Base-by-base conservation (phyloP, 345 rosid genomes). In the Euphorbia peplus region DNA sequence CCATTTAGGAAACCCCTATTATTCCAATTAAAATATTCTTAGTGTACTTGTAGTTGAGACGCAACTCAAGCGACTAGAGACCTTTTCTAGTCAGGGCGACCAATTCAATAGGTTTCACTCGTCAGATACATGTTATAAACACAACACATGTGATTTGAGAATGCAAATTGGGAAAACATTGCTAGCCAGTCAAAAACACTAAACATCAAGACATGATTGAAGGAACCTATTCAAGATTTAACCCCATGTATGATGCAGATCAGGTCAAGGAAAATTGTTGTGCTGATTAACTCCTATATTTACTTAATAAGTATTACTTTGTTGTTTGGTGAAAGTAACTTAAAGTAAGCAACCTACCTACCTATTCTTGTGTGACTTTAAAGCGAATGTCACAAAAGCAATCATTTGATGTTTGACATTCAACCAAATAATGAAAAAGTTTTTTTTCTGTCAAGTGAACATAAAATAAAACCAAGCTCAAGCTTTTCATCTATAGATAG, bases 291-390 rank as follows among this genome's bases (percentile, higher is more conserved):
- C n/a, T n/a, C n/a, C n/a, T n/a, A n/a, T n/a, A n/a, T n/a, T n/a
- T n/a, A n/a, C n/a, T n/a, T n/a, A n/a, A n/a, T n/a, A n/a, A n/a
- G n/a, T n/a, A n/a, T n/a, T n/a, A n/a, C n/a, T n/a, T n/a, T n/a
- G n/a, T n/a, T n/a, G n/a, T n/a, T n/a, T n/a, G n/a, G n/a, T 53
- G 25, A 21, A 22, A 47, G 6, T 24, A 15, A 47, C 52, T 15
- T 41, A 22, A 46, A 30, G 41, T 25, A 29, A 44, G 25, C 22
- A 64, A 56, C n/a, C 46, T 25, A 46, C 32, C 75, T 32, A 32
- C 64, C 60, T 71, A 32, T 11, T n/a, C n/a, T n/a, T n/a, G n/a
- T 41, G 42, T 51, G 57, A 14, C 57, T 42, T 71, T n/a, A 42
- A 62, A 62, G 21, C 42, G 15, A 67, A 21, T 22, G 15, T 18